Base-by-base conservation (phyloP, 2,329 filamentous ascomycete species). In the Fusarium xyrophilum region DNA sequence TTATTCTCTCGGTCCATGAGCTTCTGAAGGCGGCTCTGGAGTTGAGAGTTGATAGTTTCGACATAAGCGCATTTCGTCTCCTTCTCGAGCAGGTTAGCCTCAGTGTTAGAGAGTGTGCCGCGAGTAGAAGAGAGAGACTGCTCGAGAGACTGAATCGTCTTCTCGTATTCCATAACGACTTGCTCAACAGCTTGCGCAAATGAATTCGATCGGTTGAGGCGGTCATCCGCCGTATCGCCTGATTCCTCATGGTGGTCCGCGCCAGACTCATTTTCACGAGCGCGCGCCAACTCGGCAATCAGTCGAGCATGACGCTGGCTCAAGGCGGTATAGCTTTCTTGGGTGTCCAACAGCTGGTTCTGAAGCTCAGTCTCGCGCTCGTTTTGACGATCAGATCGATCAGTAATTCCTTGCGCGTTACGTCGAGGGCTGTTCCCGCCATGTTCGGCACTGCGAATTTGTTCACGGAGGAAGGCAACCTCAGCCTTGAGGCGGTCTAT, bases 151-250 rank as follows among this genome's bases (percentile, higher is more conserved):
- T 98, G 94, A 51, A 99, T 99, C 0, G 96, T 99, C 84, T 97
- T 98, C 78, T 99, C 96, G 76, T 99, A 99, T 79, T 99, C 96
- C 50, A 98, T 83, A 6, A 99, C 93, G 25, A 99, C 93, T 75
- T 97, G 92, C 75, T 99, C 96, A 23, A 99, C 95, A 30, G 95
- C 95, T 76, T 97, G 91, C 3, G 95, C 94, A 76, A 99, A 98
- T 0, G 93, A 96, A 77, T 96, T 97, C 21, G 96, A 99, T 40
- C 96, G 90, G 77, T 97, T 96, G 68, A 98, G 82, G 55, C 96
- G 88, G 77, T 97, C 94, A 27, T 93, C 90, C 2, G 93, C 93
- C 71, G 84, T 92, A 76, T 95, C 93, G 56, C 89, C 92, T 19
- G 90, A 82, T 15, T 77, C 76, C 42, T 90, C 88, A 15, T 85